Evolutionary conservation across 1,284 basidiomycete genomes (phyloP).

Genomic region (Rhodotorula sp.): DNA sequence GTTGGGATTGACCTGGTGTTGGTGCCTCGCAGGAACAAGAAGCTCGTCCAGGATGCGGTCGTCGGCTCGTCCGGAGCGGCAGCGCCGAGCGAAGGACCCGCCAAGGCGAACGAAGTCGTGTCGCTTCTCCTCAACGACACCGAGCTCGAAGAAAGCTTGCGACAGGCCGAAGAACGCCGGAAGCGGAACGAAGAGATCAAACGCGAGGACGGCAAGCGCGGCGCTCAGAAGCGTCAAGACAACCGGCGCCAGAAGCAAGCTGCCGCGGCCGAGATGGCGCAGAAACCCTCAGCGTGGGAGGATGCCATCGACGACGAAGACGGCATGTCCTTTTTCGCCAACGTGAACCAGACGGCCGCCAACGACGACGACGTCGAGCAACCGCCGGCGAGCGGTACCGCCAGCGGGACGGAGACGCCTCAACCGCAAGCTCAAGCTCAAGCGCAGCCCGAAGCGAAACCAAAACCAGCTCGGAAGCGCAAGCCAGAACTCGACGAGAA

Average conservation of each 20-base stretch:
- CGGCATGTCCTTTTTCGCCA: constrained; percentile 37
- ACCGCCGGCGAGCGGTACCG: constrained; percentile 12
- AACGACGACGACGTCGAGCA: constrained; percentile 36
- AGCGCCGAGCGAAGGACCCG: constrained; percentile 56
- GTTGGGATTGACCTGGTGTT: not conserved
- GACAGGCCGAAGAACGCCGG: constrained; percentile 49
- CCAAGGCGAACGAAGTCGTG: constrained; percentile 96
- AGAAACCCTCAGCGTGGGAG: constrained; percentile 16
- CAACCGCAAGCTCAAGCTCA: not conserved
- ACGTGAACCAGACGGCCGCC: constrained; percentile 24
- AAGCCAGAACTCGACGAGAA: constrained; percentile 29
- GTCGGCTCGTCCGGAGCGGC: constrained; percentile 71
- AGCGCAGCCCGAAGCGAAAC: constrained; percentile 1
- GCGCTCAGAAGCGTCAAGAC: constrained; percentile 30
- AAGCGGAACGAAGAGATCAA: constrained; percentile 49
- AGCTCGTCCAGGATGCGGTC: constrained; percentile 89
- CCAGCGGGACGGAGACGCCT: constrained; percentile 15
- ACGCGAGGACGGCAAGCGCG: constrained; percentile 27
- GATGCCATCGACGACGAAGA: constrained; percentile 37
- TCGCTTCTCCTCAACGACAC: constrained; percentile 94
- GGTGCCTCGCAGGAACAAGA: constrained; percentile 53
- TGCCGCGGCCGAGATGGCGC: constrained; percentile 15
- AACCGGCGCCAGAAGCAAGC: constrained; percentile 17
- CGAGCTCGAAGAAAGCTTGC: constrained; percentile 50
- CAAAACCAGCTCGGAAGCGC: constrained; percentile 27